Conservation (phyloP, 1,284 basidiomycete species). For the Leccinum proximum region DNA sequence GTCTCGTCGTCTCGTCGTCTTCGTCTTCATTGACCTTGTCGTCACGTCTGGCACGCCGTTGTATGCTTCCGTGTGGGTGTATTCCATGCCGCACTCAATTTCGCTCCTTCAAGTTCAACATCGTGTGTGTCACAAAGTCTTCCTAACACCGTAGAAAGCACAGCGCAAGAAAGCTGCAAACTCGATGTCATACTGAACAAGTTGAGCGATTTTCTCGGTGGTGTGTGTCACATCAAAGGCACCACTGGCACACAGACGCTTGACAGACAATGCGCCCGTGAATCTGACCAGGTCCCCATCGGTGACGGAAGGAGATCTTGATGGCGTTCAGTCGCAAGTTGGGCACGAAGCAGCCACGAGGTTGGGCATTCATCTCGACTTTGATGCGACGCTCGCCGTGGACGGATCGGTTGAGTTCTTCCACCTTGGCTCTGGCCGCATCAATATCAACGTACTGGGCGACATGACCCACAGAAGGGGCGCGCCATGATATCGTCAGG, state of each 20-base stretch:
- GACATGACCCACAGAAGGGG: conserved; percentile 37
- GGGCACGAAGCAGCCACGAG: conserved; percentile 24
- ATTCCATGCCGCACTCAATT: too few species aligned
- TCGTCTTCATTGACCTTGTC: too few species aligned
- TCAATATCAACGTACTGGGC: conserved; percentile 33
- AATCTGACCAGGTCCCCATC: conserved; percentile 22
- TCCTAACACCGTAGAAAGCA: too few species aligned
- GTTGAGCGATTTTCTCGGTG: conserved; percentile 11
- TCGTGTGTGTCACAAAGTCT: too few species aligned
- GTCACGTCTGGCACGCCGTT: too few species aligned
- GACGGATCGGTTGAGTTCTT: conserved; percentile 32
- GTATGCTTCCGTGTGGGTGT: too few species aligned
- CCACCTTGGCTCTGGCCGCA: conserved; percentile 23
- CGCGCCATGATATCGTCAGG: conserved; percentile 42
- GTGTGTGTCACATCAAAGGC: neutral
- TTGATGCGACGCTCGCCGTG: conserved; percentile 40
- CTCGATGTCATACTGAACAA: conserved; percentile 21
- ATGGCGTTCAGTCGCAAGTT: conserved; percentile 32
- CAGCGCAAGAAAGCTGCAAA: neutral
- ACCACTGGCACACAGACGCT: conserved; percentile 16
- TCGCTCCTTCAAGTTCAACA: too few species aligned
- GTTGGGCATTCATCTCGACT: conserved; percentile 37
- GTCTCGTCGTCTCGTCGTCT: too few species aligned
- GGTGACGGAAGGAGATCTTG: conserved; percentile 23
- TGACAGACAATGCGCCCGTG: conserved; percentile 22